A percentile compares a stretch with the other conserved stretches of the same genome.
Conservation (phyloP, 1,284 basidiomycete genomes). For the Ganoderma boninense region DNA sequence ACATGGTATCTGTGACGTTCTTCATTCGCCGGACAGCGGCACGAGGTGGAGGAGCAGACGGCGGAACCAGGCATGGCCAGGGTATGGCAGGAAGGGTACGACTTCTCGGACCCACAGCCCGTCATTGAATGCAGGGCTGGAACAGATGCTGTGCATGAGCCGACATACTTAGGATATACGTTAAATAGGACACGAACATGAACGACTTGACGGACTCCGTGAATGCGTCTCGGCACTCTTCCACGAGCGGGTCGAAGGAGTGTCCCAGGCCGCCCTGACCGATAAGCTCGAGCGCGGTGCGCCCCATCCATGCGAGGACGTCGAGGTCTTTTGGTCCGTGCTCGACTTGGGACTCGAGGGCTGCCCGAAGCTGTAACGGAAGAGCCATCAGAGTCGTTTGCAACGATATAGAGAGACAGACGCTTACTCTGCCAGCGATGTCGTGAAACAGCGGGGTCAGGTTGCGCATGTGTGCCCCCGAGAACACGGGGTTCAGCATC, state of each 20-base stretch:
- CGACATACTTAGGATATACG: too few species aligned
- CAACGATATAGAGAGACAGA: background rate
- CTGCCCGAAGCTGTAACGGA: conserved; percentile 23
- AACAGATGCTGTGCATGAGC: background rate
- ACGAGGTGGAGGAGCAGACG: conserved; percentile 3
- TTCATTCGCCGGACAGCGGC: background rate
- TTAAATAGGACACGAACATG: background rate
- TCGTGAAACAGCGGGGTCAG: conserved; percentile 36
- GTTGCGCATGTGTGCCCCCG: conserved; percentile 36
- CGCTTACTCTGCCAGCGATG: conserved; percentile 31
- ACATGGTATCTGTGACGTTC: conserved; percentile 44
- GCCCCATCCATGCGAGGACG: conserved; percentile 46
- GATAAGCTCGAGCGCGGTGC: conserved; percentile 42
- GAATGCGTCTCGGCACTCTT: conserved; percentile 37
- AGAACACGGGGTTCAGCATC: conserved; percentile 41
- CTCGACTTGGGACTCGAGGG: conserved; percentile 19
- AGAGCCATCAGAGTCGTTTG: background rate
- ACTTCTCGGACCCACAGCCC: background rate
- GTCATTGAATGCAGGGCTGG: background rate
- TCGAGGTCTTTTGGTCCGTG: conserved; percentile 41
- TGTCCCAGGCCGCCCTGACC: conserved; percentile 46
- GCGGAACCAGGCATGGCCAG: background rate
- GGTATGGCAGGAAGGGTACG: background rate
- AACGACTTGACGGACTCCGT: conserved; percentile 22
- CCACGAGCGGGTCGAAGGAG: conserved; percentile 46